phyloP scores from a whole-genome alignment of 1,284 basidiomycete species.

The Sporisorium exsertum region DNA sequence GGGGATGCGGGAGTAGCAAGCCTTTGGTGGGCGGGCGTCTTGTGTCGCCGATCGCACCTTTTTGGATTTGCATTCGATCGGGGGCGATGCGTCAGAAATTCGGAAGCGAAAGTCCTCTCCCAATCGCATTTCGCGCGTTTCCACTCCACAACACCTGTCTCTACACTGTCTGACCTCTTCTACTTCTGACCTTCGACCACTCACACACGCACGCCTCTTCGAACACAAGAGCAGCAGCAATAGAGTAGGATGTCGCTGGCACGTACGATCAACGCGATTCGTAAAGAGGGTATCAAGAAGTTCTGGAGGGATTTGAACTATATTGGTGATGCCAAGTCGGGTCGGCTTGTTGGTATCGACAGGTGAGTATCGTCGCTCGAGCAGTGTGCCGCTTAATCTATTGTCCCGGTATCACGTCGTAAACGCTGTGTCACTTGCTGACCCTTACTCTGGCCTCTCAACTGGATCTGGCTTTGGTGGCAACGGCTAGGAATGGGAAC shows the following conservation, averaged over 20 bases:
- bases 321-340: conserved; percentile 68
- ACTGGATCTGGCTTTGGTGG: no score
- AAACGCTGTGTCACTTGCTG: no score
- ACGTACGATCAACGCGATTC: conserved; percentile 62
- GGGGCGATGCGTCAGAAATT: conserved; percentile 9
- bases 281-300: conserved; percentile 61
- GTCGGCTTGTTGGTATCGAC: conserved; percentile 65
- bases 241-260: conserved; percentile 61
- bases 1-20: no score
- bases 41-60: neutral
- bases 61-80: neutral
- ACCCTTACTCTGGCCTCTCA: no score
- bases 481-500: conserved; percentile 68
- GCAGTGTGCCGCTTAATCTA: no score
- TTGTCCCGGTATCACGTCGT: no score
- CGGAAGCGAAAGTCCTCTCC: conserved; percentile 25
- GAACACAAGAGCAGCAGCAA: neutral
- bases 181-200: neutral
- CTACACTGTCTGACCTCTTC: neutral
- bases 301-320: conserved; percentile 67
- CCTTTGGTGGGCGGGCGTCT: no score
- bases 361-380: no score
- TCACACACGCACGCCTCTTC: neutral
- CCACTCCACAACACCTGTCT: neutral
- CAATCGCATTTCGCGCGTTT: conserved; percentile 25